phyloP scores from a whole-genome alignment of 2,329 filamentous ascomycete genomes.

The Aspergillus neoniger region DNA sequence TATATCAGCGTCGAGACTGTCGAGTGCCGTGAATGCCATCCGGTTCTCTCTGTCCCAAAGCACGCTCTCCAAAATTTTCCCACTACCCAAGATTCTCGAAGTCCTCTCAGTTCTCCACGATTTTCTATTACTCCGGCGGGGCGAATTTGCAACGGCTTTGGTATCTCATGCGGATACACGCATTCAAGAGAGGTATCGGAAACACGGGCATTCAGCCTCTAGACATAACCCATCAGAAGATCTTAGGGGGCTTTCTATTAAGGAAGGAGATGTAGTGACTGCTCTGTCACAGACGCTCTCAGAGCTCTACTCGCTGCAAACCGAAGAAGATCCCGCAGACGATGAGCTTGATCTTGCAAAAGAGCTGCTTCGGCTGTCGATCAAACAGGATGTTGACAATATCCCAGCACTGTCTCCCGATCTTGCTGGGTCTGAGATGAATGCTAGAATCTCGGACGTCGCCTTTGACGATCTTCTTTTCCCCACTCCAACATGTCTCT shows the following conservation, averaged over 20 bases:
- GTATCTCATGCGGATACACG: constrained; percentile 82
- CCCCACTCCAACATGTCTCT: constrained; percentile 71
- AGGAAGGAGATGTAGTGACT: constrained; percentile 81
- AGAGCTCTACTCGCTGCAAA: constrained; percentile 72
- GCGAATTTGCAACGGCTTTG: constrained; percentile 87
- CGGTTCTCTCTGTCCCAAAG: constrained; percentile 80
- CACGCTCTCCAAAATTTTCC: constrained; percentile 78
- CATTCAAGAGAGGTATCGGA: constrained; percentile 71
- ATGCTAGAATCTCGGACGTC: constrained; percentile 45
- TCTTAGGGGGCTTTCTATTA: constrained; percentile 68
- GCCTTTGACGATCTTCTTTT: constrained; percentile 79
- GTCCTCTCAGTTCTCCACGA: constrained; percentile 76
- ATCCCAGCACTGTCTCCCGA: constrained; percentile 27
- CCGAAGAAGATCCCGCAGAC: constrained; percentile 72
- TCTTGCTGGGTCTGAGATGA: constrained; percentile 18
- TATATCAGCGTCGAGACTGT: constrained; percentile 70
- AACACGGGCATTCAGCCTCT: constrained; percentile 52
- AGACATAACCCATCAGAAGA: constrained; percentile 55
- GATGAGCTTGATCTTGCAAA: constrained; percentile 81
- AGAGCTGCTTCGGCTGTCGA: constrained; percentile 68
- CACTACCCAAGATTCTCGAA: constrained; percentile 73
- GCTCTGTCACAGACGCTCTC: constrained; percentile 78
- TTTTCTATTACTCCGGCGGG: constrained; percentile 83
- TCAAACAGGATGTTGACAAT: constrained; percentile 40
- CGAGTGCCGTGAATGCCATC: constrained; percentile 72